Conservation (phyloP, 2,329 filamentous ascomycete genomes). For the Arthroderma sp. region DNA sequence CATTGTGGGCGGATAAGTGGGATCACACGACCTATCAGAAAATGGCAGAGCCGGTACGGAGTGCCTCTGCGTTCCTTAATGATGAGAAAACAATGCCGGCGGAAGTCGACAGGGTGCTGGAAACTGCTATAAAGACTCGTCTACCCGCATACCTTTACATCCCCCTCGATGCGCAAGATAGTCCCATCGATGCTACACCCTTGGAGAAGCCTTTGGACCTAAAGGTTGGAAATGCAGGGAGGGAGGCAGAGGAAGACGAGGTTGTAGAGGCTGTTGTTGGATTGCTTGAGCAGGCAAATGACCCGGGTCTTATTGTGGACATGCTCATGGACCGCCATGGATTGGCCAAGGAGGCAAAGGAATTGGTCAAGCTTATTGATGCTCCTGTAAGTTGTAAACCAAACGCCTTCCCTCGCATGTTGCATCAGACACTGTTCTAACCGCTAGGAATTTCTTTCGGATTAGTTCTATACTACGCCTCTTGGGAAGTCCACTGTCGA, state of each 20-base stretch:
- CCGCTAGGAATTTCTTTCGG: background rate
- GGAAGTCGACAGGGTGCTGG: slow-evolving; percentile 15
- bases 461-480: slow-evolving; percentile 8
- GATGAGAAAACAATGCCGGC: slow-evolving; percentile 13
- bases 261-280: slow-evolving; percentile 7
- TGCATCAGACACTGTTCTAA: too few relatives aligned
- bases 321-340: slow-evolving; percentile 7
- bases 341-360: slow-evolving; percentile 5
- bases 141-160: slow-evolving; percentile 16
- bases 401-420: background rate
- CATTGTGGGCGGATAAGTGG: slow-evolving; percentile 16
- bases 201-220: slow-evolving; percentile 8
- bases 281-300: slow-evolving; percentile 6
- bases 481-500: slow-evolving; percentile 10
- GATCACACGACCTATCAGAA: slow-evolving; percentile 14
- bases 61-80: slow-evolving; percentile 13
- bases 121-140: slow-evolving; percentile 12
- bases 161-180: slow-evolving; percentile 12
- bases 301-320: slow-evolving; percentile 9
- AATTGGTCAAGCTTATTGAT: slow-evolving; percentile 8
- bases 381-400: slow-evolving; percentile 5
- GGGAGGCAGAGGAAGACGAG: slow-evolving; percentile 10
- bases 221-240: slow-evolving; percentile 6
- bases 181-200: slow-evolving; percentile 8
- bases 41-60: slow-evolving; percentile 12